phyloP scores from a whole-genome alignment of 192 early-diverging fungal species.

The Coemansia nantahalensis region DNA sequence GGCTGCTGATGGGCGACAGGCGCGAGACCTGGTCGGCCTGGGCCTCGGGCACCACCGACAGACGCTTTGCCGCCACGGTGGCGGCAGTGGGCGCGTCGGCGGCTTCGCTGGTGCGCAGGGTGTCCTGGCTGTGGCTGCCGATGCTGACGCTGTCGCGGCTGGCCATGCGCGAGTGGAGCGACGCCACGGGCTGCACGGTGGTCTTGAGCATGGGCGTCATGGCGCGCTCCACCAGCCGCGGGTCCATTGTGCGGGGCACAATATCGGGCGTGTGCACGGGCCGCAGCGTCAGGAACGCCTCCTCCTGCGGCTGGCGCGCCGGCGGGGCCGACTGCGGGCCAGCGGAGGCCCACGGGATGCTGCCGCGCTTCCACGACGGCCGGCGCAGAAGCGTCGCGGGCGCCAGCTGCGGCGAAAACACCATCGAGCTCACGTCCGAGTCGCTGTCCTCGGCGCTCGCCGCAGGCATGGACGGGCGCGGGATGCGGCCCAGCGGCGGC shows the following conservation, averaged over 20 bases:
- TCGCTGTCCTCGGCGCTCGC: slow-evolving; percentile 3
- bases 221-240: slow-evolving; percentile 45
- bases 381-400: not conserved
- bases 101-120: not conserved
- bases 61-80: too few relatives aligned
- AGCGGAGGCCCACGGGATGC: not conserved
- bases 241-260: slow-evolving; percentile 43
- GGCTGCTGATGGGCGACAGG: slow-evolving; percentile 37
- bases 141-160: too few relatives aligned
- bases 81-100: too few relatives aligned
- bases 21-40: slow-evolving; percentile 11
- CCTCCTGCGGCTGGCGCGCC: slow-evolving; percentile 8
- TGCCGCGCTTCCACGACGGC: not conserved
- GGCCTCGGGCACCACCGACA: not conserved
- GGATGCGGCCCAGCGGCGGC: slow-evolving; percentile 1
- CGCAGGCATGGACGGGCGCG: not conserved
- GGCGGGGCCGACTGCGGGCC: not conserved
- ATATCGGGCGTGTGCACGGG: slow-evolving; percentile 51
- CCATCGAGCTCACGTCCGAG: slow-evolving; percentile 12
- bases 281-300: slow-evolving; percentile 45
- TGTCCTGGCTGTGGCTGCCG: slow-evolving; percentile 4
- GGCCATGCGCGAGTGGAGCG: too few relatives aligned
- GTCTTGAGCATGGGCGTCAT: slow-evolving; percentile 55
- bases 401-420: not conserved
- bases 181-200: slow-evolving; percentile 7